Evolutionary conservation across 305 asterid genomes (phyloP), one percentile per base, ranked within the genome.

Genomic region (Fraxinus angustifolia): DNA sequence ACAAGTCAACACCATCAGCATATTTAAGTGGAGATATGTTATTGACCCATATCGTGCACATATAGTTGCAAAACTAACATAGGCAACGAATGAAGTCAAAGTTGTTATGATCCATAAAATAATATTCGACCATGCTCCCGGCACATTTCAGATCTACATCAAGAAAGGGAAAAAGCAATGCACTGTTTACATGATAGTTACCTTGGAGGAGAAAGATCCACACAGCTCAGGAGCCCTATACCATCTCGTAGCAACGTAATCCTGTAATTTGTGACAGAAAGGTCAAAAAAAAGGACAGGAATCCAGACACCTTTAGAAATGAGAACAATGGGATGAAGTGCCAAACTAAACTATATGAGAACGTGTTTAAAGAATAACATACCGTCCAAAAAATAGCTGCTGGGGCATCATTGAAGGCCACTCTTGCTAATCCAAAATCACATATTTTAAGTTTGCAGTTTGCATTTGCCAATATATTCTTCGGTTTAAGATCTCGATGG

Each of bases 381-480:
- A 89, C 91, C 35, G 91, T 89, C 91, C 91, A 89, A 81, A 89
- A 89, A 81, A 89, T 87, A 82, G 91, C 89, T 11, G 91, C 80
- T 79, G 91, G 90, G 28, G 89, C 84, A 77, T 89, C 91, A 82
- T 85, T 89, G 84, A 89, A 89, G 67, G 91, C 84, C 79, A 87
- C 89, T 60, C 91, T 88, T 56, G 91, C 91, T 65, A 89, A 87
- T 14, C 91, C 91, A 82, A 89, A 87, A 84, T 89, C 91, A 75
- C 90, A 89, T 75, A 87, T 89, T 87, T 89, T 89, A 86, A 89
- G 77, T 78, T 87, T 89, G 80, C 91, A 89, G 84, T 89, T 90
- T 21, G 91, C 91, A 89, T 89, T 89, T 42, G 91, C 90, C 83
- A 89, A 88, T 45, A 89, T 89, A 75, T 89, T 89, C 79, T 89